phyloP scores from a whole-genome alignment of 306 rosid species.

The Quercus aquifolioides region DNA sequence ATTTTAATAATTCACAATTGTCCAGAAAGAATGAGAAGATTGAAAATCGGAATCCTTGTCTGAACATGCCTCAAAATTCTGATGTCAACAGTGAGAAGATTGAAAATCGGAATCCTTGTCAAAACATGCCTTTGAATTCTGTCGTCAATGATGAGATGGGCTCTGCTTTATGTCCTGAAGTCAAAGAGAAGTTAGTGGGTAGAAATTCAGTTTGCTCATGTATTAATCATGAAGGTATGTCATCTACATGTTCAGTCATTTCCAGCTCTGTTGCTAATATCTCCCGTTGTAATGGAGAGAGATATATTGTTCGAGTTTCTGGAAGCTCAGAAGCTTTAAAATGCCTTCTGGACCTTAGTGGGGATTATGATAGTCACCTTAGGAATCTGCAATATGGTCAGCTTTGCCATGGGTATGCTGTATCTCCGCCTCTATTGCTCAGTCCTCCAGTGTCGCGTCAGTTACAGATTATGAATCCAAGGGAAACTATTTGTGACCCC shows the following conservation, averaged over 20 bases:
- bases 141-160: constrained; percentile 23
- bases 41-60: constrained; percentile 22
- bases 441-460: constrained; percentile 59
- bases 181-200: constrained; percentile 25
- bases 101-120: constrained; percentile 22
- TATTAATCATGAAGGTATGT: constrained; percentile 22
- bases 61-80: constrained; percentile 21
- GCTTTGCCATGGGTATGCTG: constrained; percentile 41
- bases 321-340: constrained; percentile 37
- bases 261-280: constrained; percentile 23
- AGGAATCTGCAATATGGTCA: constrained; percentile 57
- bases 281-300: constrained; percentile 24
- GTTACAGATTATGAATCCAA: constrained; percentile 44
- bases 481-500: constrained; percentile 46
- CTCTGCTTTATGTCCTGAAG: background rate
- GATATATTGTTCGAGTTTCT: constrained; percentile 23
- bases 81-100: constrained; percentile 24
- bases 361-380: constrained; percentile 61
- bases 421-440: constrained; percentile 37
- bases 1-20: background rate
- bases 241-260: constrained; percentile 25
- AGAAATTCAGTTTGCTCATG: constrained; percentile 25
- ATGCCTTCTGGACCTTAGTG: constrained; percentile 64
- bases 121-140: constrained; percentile 21
- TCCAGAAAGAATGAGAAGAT: constrained; percentile 28